Base-by-base conservation (phyloP, 2,329 filamentous ascomycete genomes). In the Alternaria postmessia region DNA sequence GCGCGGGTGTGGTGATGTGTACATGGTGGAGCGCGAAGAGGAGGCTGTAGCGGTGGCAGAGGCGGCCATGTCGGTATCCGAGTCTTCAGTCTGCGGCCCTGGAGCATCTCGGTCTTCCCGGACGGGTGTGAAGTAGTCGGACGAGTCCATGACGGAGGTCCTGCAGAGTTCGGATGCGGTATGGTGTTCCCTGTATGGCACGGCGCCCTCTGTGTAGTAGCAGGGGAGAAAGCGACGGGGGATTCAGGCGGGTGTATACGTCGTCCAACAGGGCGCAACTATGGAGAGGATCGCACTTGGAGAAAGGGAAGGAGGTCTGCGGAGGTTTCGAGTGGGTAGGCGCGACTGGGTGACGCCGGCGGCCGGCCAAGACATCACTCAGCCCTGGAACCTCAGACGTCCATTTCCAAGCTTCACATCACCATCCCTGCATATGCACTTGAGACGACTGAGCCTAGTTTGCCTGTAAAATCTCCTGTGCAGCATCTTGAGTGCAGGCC, bases 41-140 rank as follows among this genome's bases (percentile, higher is more conserved):
- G 74, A 75, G 14, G 72, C 74, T 3, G 72, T 67, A 43, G 72
- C 73, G 8, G 70, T 65, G 43, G 71, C 73, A 41, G 75, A 75
- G 34, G 71, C 71, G 54, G 71, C 71, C 73, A 78, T 77, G 66
- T 77, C 75, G 26, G 71, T 74, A 62, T 78, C 75, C 9, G 72
- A 74, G 61, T 78, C 76, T 32, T 68, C 65, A 51, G 71, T 61
- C 32, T 64, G 72, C 11, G 66, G 62, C 39, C 48, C 66, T 6
- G 68, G 62, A 30, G 66, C 63, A 53, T 66, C 65, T 52, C 60
- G 62, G 56, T 65, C 62, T 46, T 71, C 66, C 42, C 65, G 64
- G 54, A 69, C 65, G 11, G 63, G 59, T 42, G 54, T 46, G 62
- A 74, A 76, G 69, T 76, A 76, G 67, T 74, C 71, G 58, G 74